Evolutionary conservation across 768 basidiomycete genomes (phyloP).

Genomic region (Mrakia gelida): DNA sequence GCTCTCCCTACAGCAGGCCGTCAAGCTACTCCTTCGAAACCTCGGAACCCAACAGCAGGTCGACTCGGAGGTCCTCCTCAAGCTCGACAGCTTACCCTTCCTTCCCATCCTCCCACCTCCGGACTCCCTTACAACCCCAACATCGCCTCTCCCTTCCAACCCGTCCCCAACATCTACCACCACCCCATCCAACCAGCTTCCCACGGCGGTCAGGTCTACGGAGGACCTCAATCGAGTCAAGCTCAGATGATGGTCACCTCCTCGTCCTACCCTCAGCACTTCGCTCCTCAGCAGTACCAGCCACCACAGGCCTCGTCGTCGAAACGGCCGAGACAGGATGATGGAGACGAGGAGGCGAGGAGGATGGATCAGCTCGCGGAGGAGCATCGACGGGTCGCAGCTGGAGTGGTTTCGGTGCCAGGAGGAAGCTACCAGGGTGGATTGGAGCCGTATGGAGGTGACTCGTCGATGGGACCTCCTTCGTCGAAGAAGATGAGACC

Average conservation of each 20-base stretch:
- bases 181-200: slow-evolving; percentile 5
- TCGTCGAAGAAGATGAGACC: slow-evolving; percentile 3
- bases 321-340: slow-evolving; percentile 8
- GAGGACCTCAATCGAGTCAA: background rate
- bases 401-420: background rate
- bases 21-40: slow-evolving; percentile 58
- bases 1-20: slow-evolving; percentile 79
- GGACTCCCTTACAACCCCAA: slow-evolving; percentile 32
- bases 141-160: slow-evolving; percentile 33
- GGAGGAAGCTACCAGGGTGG: background rate
- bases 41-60: slow-evolving; percentile 51
- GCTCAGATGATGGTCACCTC: background rate
- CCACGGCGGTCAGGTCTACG: slow-evolving; percentile 3
- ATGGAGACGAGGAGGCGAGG: background rate
- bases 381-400: background rate
- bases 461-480: slow-evolving; percentile 13
- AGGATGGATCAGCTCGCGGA: background rate
- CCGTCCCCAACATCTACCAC: slow-evolving; percentile 11
- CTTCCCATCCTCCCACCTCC: slow-evolving; percentile 44
- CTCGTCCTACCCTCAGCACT: slow-evolving; percentile 9
- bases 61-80: slow-evolving; percentile 35
- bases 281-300: background rate
- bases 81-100: slow-evolving; percentile 35
- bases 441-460: slow-evolving; percentile 1
- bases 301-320: slow-evolving; percentile 1